phyloP scores from a whole-genome alignment of 202 grass and related monocot species.

The Panicum virgatum region DNA sequence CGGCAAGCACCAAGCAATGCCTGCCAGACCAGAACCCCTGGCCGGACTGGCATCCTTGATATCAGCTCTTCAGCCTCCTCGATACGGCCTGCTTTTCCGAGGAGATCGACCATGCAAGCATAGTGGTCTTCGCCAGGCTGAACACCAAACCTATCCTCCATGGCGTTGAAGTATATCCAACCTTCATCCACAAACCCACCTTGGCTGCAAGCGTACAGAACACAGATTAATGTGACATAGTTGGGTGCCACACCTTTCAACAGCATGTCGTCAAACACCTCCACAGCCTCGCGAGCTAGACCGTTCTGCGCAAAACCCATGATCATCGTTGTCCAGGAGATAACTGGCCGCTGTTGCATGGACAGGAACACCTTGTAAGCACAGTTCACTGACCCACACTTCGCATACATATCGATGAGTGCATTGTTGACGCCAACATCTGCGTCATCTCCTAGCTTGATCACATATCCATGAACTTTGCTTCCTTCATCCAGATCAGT shows the following conservation, averaged over 20 bases:
- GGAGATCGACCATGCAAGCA: constrained; percentile 70
- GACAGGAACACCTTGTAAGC: constrained; percentile 48
- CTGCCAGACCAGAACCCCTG: constrained; percentile 53
- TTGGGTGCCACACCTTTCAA: constrained; percentile 42
- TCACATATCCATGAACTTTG: constrained; percentile 46
- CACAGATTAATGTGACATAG: constrained; percentile 48
- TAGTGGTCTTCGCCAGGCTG: constrained; percentile 58
- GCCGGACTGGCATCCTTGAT: constrained; percentile 45
- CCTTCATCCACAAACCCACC: constrained; percentile 54
- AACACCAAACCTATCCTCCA: constrained; percentile 47
- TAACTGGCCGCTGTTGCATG: constrained; percentile 35
- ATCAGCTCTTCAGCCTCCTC: constrained; percentile 57
- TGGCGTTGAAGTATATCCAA: constrained; percentile 60
- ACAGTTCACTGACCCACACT: constrained; percentile 36
- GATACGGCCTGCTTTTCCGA: constrained; percentile 54
- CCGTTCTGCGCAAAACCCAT: constrained; percentile 60
- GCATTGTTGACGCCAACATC: constrained; percentile 55
- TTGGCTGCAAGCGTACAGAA: constrained; percentile 58
- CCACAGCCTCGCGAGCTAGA: constrained; percentile 34
- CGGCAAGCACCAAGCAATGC: too few relatives aligned
- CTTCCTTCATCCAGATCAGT: constrained; percentile 28
- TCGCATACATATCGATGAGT: constrained; percentile 66
- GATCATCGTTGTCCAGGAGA: constrained; percentile 65
- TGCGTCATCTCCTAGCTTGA: constrained; percentile 42
- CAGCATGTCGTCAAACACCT: constrained; percentile 56